Evolutionary conservation across 1,139 yeast genomes (phyloP).

Genomic region (Pichia cactophila): DNA sequence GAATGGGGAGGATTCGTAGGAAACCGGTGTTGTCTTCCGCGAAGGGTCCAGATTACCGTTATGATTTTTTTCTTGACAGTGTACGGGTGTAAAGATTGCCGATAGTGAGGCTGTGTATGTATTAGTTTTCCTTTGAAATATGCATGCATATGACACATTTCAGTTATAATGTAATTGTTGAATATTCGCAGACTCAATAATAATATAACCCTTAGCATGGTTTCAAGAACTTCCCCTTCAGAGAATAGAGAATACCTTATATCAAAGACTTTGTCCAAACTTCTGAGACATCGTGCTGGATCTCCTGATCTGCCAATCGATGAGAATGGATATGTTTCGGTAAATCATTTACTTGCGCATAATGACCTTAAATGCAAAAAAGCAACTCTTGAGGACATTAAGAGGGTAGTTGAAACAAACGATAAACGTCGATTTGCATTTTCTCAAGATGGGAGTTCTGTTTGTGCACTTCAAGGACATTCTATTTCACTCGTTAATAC

Average conservation of each 20-base stretch:
- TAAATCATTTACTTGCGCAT: slow-evolving; percentile 48
- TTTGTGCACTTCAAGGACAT: slow-evolving; percentile 94
- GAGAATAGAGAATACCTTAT: slow-evolving; percentile 31
- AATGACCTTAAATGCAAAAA: slow-evolving; percentile 50
- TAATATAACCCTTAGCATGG: too few relatives aligned
- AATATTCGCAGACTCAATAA: too few relatives aligned
- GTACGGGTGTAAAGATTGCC: too few relatives aligned
- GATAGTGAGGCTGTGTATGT: too few relatives aligned
- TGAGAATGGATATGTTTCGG: slow-evolving; percentile 53
- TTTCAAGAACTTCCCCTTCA: background rate
- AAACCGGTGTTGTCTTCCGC: background rate
- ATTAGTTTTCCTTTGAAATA: too few relatives aligned
- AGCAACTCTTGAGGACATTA: slow-evolving; percentile 50
- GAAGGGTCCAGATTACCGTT: too few relatives aligned
- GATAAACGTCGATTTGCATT: slow-evolving; percentile 60
- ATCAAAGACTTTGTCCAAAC: slow-evolving; percentile 66
- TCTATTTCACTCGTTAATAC: slow-evolving; percentile 45
- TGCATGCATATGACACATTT: too few relatives aligned
- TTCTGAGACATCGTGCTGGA: slow-evolving; percentile 80
- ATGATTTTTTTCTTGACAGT: too few relatives aligned
- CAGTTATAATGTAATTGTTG: too few relatives aligned
- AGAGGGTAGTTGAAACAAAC: slow-evolving; percentile 54
- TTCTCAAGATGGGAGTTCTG: slow-evolving; percentile 29
- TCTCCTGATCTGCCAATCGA: slow-evolving; percentile 62
- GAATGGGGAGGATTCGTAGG: background rate